Base-by-base conservation (phyloP, 73 alveolate genomes). In the Paraurostyla sp. region DNA sequence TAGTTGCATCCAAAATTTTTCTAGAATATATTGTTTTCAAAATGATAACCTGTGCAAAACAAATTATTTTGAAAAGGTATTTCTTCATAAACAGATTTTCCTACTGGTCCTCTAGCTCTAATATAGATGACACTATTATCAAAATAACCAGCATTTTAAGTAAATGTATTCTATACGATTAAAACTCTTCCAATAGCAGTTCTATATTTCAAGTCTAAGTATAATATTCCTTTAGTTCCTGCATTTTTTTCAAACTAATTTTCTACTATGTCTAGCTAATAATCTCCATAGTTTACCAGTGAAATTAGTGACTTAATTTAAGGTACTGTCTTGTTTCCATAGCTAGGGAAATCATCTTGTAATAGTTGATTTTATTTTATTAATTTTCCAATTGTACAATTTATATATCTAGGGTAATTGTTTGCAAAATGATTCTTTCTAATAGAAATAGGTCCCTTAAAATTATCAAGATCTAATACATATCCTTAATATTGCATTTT, bases 11-110 rank as follows among this genome's bases (percentile, higher is more conserved):
- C 84, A 38, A 15, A 69, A 38, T 69, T 69, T 32, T 69, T 69
- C 22, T 33, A 16, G 35, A 69, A 69, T 9, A 15, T 9, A 46
- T 69, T 69, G 3, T 69, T 22, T 25, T 69, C 62, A 38, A 69
- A 69, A 32, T 69, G 62, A 69, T 41, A 69, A 11, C 84, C 84
- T 35, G 65, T 16, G 18, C 62, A 69, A n/a, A 69, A 38, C 7
- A 9, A 9, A 23, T 38, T 18, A 4, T 18, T 18, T 6, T 38
- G 3, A 9, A 13, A 16, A 16, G 58, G 62, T 7, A 43, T 42
- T 15, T 69, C 33, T 7, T 3, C 4, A 42, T 7, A 43, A 2
- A 69, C 42, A 41, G 9, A 15, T 43, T 22, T 6, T 43, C 13
- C 9, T 36, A 11, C 15, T 41, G 36, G 9, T 13, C 65, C 84